phyloP scores from a whole-genome alignment of 306 rosid genomes.

The Comarum palustre region DNA sequence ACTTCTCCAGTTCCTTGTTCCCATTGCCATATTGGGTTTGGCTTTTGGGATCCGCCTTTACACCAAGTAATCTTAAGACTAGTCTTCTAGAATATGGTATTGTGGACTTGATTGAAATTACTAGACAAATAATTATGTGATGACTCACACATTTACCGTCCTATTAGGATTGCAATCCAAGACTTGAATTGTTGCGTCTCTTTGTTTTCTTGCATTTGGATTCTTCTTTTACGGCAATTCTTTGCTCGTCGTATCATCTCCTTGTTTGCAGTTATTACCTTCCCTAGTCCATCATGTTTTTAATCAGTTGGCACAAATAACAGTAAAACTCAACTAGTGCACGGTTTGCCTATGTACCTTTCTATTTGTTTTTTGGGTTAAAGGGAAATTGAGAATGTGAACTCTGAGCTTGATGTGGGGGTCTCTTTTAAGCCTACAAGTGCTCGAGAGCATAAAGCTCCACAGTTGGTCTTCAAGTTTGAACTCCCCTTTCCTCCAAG shows the following conservation, averaged over 20 bases:
- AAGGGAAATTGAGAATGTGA: background rate
- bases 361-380: background rate
- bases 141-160: background rate
- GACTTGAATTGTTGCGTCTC: background rate
- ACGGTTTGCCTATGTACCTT: background rate
- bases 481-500: background rate
- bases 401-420: background rate
- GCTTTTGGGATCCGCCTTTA: slow-evolving; percentile 49
- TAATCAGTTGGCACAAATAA: background rate
- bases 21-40: slow-evolving; percentile 54
- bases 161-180: background rate
- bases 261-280: background rate
- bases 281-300: background rate
- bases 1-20: slow-evolving; percentile 57
- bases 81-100: background rate
- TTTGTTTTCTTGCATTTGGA: slow-evolving; percentile 8
- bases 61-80: slow-evolving; percentile 40
- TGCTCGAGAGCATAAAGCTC: background rate
- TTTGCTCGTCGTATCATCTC: background rate
- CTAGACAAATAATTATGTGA: slow-evolving; percentile 1
- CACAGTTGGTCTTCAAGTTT: background rate
- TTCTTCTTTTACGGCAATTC: background rate
- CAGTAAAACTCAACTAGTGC: background rate
- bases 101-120: background rate
- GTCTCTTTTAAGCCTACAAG: background rate